Evolutionary conservation across 1,139 yeast species (phyloP), one percentile per base, ranked within the genome.

Genomic region (Diutina sp.): DNA sequence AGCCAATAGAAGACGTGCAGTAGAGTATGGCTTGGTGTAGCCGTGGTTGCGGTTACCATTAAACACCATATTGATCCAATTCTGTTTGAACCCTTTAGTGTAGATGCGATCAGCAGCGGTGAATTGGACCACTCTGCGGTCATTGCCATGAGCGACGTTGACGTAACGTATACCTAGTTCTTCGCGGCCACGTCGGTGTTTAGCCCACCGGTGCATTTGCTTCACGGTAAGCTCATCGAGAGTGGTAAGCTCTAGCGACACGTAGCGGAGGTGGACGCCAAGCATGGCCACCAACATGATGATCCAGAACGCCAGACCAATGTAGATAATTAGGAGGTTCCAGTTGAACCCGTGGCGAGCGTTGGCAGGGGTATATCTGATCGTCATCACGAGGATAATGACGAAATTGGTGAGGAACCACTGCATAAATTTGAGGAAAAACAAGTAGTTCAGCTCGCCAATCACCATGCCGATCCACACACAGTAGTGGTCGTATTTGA

Each of bases 401-500:
- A 61, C 69, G 60, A 77, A 75, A 57, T 69, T 68, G 0, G 63
- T 18, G 45, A 69, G 63, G 52, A 73, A 71, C 66, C 72, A 71
- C 7, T 71, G 55, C 50, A 76, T 63, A 61, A 77, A 83, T 59
- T 78, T 78, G n/a, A 81, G 57, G 60, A 85, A 86, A 21, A 69
- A 67, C 46, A 73, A 59, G 63, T 81, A 82, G 65, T 86, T 86
- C 51, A 66, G 63, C 58, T 76, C 73, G 0, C 89, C 90, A 32
- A 86, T 74, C 2, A 77, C 77, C 0, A 72, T 65, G 0, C 90
- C 90, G 4, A 85, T 66, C 82, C 85, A 84, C 2, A 79, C 61
- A 65, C 93, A 86, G 62, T 73, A 82, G 65, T 86, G 93, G 64
- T 86, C 93, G 64, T 82, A 80, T 58, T 77, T 72, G 1, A 83